phyloP scores from a whole-genome alignment of 1,284 basidiomycete genomes.

The Termitomyces sp. region DNA sequence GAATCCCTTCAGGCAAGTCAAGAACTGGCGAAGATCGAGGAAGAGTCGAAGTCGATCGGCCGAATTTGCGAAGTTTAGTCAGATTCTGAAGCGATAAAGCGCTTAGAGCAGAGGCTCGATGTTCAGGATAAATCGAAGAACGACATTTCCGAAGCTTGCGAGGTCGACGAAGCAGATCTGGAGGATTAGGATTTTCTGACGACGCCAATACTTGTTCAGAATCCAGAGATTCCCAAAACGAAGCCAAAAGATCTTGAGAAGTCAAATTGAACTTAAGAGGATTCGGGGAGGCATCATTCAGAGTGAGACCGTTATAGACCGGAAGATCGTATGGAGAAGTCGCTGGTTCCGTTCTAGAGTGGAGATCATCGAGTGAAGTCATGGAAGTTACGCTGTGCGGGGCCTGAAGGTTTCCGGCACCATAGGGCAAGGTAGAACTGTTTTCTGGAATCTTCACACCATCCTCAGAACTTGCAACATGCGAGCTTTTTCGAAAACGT shows the following conservation, averaged over 20 bases:
- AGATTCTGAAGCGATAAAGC: slow-evolving; percentile 28
- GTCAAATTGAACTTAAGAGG: slow-evolving; percentile 5
- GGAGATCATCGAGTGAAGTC: slow-evolving; percentile 11
- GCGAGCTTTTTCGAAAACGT: slow-evolving; percentile 1
- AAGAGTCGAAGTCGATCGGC: slow-evolving; percentile 4
- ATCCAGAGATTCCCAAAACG: slow-evolving; percentile 31
- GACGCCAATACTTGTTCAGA: slow-evolving; percentile 16
- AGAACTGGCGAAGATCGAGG: slow-evolving; percentile 17
- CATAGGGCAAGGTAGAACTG: background rate
- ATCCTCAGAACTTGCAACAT: slow-evolving; percentile 1
- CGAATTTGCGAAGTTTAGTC: slow-evolving; percentile 30
- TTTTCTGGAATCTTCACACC: background rate
- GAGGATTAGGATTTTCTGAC: slow-evolving; percentile 8
- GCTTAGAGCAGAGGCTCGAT: slow-evolving; percentile 28
- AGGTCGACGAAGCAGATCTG: slow-evolving; percentile 12
- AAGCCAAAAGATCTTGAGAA: slow-evolving; percentile 26
- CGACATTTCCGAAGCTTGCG: slow-evolving; percentile 27
- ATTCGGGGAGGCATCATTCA: slow-evolving; percentile 1
- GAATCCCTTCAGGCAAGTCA: slow-evolving; percentile 40
- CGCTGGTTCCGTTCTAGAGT: slow-evolving; percentile 11
- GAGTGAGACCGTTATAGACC: slow-evolving; percentile 8
- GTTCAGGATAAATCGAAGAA: slow-evolving; percentile 25
- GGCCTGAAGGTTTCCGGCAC: slow-evolving; percentile 11
- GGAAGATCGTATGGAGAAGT: slow-evolving; percentile 2
- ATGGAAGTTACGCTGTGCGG: slow-evolving; percentile 17